Percentiles rank a stretch among this genome's conserved stretches.
phyloP scores from a whole-genome alignment of 2,329 filamentous ascomycete genomes.

The Alternaria arborescens region DNA sequence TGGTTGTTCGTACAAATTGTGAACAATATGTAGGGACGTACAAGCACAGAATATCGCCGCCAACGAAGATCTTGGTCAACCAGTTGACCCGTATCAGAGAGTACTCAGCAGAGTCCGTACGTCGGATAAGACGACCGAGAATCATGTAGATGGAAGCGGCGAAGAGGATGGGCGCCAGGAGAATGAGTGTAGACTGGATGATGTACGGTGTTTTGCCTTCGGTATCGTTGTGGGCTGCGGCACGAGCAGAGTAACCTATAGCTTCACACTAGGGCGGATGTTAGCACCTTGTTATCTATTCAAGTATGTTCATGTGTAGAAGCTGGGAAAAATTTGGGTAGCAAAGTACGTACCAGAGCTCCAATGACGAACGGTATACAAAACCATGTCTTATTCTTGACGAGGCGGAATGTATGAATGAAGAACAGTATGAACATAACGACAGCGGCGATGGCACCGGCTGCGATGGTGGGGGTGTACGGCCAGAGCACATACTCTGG shows the following conservation, averaged over 20 bases:
- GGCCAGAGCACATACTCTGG: constrained; percentile 42
- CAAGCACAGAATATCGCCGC: constrained; percentile 64
- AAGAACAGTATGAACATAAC: constrained; percentile 58
- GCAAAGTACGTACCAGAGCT: constrained; percentile 39
- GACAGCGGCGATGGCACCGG: constrained; percentile 58
- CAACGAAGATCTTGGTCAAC: constrained; percentile 65
- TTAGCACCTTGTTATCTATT: constrained; percentile 7
- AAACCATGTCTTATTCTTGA: constrained; percentile 59
- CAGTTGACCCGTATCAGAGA: constrained; percentile 56
- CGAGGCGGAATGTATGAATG: constrained; percentile 56
- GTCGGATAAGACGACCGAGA: constrained; percentile 53
- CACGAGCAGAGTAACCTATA: constrained; percentile 53
- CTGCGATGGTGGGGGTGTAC: constrained; percentile 58
- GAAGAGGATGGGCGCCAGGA: constrained; percentile 55
- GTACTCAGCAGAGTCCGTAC: constrained; percentile 53
- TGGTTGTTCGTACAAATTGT: background rate
- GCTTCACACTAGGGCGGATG: constrained; percentile 43
- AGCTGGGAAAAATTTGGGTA: constrained; percentile 53
- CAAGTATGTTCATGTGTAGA: constrained; percentile 9
- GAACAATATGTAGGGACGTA: background rate
- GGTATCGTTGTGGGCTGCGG: constrained; percentile 46
- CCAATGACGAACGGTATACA: constrained; percentile 61
- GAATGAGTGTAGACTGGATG: constrained; percentile 49
- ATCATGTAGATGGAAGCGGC: constrained; percentile 60
- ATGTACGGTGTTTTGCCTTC: constrained; percentile 47